phyloP scores from a whole-genome alignment of 2,329 filamentous ascomycete species.

The Xylaria sp. region DNA sequence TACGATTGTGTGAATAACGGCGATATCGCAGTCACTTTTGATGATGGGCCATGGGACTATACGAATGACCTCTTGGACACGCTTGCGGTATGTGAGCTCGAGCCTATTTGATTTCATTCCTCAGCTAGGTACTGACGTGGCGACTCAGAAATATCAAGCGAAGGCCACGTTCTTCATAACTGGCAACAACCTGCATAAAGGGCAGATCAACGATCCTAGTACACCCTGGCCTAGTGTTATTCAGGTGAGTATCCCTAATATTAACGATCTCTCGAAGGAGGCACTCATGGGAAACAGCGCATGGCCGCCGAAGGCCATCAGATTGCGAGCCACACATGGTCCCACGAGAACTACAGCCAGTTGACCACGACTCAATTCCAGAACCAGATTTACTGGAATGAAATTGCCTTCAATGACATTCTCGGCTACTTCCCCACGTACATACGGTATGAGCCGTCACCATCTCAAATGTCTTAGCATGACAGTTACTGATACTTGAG shows the following conservation, averaged over 20 bases:
- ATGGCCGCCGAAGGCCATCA: slow-evolving; percentile 45
- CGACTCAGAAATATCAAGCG: slow-evolving; percentile 56
- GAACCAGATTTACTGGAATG: slow-evolving; percentile 44
- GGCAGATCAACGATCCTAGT: slow-evolving; percentile 54
- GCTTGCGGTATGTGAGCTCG: slow-evolving; percentile 35
- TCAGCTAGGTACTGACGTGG: slow-evolving; percentile 24
- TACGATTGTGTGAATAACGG: slow-evolving; percentile 57
- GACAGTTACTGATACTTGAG: slow-evolving; percentile 17
- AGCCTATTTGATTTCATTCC: background rate
- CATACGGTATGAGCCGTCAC: slow-evolving; percentile 36
- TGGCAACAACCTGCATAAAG: slow-evolving; percentile 58
- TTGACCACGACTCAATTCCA: slow-evolving; percentile 38
- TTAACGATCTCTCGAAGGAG: background rate
- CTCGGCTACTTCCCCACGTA: slow-evolving; percentile 44
- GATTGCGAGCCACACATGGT: slow-evolving; percentile 44
- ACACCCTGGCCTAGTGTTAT: slow-evolving; percentile 40
- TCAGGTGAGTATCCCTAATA: slow-evolving; percentile 32
- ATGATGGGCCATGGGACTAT: slow-evolving; percentile 67
- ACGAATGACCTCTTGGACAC: slow-evolving; percentile 64
- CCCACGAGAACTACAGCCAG: slow-evolving; percentile 43
- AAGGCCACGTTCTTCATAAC: slow-evolving; percentile 70
- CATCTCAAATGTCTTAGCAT: background rate
- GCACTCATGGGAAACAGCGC: slow-evolving; percentile 36
- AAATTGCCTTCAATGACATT: slow-evolving; percentile 44
- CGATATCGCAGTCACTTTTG: slow-evolving; percentile 66